Percentiles rank a stretch among this genome's conserved stretches.
These are phyloP conservation scores for Wickerhamomyces subpelliculosus DNA, from an alignment of 805 yeast species.

Conservation along the genomic window DNA sequence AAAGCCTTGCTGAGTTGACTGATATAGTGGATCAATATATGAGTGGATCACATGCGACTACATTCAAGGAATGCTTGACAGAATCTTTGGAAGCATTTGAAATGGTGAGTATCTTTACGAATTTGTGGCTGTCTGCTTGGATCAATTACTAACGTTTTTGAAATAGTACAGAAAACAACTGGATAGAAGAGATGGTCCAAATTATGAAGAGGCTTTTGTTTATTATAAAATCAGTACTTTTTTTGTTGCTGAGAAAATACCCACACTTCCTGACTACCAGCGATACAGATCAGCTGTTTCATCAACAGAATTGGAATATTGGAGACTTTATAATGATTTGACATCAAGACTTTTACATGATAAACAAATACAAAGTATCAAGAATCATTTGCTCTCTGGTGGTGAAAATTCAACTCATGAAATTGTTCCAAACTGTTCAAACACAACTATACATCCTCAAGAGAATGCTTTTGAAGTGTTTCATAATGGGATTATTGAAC, in stretches of 20 bases:
- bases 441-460: conserved; percentile 9
- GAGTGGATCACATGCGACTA: conserved; percentile 3
- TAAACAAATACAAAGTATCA: conserved; percentile 3
- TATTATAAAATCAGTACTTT: conserved; percentile 6
- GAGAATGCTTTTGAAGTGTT: not conserved
- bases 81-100: conserved; percentile 10
- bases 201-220: conserved; percentile 12
- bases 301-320: not conserved
- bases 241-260: conserved; percentile 4
- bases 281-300: not conserved
- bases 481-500: conserved; percentile 7
- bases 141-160: not conserved
- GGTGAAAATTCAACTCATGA: too few species aligned
- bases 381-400: not conserved
- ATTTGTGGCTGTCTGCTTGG: not conserved
- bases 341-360: conserved; percentile 1
- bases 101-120: conserved; percentile 10
- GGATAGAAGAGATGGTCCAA: not conserved
- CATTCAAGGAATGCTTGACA: conserved; percentile 4
- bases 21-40: conserved; percentile 6
- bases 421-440: too few species aligned
- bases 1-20: not conserved
- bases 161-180: conserved; percentile 1
- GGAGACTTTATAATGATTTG: not conserved
- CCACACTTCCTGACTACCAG: conserved; percentile 3